Base-by-base conservation (phyloP, 345 rosid genomes). In the Nephelium lappaceum region DNA sequence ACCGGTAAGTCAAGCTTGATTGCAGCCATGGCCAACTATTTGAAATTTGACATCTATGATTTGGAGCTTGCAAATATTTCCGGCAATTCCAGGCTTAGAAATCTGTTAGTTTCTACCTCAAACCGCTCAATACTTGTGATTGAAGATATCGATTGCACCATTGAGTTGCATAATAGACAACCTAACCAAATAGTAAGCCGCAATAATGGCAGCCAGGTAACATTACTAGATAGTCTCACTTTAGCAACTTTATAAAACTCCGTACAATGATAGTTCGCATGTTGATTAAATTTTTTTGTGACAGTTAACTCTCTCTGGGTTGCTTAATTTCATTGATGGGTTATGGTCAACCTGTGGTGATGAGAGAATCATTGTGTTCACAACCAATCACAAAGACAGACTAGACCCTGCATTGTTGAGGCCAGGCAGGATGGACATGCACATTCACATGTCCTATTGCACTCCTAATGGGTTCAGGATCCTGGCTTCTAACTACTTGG, bases 391-490 rank as follows among this genome's bases (percentile, higher is more conserved):
- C 75, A 65, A 84, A 43, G 84, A 81, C 16, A 64, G 47, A 51
- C 61, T 90, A 19, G 97, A 91, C 80, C 87, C 90, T 41, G 93
- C 93, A 36, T 61, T 93, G 75, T 77, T 90, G 18, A 77, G 91
- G 9, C 96, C 91, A 0, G 89, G 97, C 31, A 85, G 96, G 42
- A 90, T 90, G 88, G 97, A 93, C 78, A 88, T 95, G 89, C 93
- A 89, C 82, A 76, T 89, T 15, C 89, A 89, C 88, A 87, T 89
- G 93, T 89, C 92, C 69, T 89, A 88, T 58, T 91, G 91, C 82
- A 82, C 81, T 10, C 78, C 84, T 1, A 58, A 73, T 65, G 78
- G 81, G 36, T 81, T 87, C 73, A 78, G 67, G 45, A 61, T 66
- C 19, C 77, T 85, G 31, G 92, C 82, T 66, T 71, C 84, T 6